Evolutionary conservation across 768 basidiomycete genomes (phyloP).

Genomic region (Cystobasidium ongulense): DNA sequence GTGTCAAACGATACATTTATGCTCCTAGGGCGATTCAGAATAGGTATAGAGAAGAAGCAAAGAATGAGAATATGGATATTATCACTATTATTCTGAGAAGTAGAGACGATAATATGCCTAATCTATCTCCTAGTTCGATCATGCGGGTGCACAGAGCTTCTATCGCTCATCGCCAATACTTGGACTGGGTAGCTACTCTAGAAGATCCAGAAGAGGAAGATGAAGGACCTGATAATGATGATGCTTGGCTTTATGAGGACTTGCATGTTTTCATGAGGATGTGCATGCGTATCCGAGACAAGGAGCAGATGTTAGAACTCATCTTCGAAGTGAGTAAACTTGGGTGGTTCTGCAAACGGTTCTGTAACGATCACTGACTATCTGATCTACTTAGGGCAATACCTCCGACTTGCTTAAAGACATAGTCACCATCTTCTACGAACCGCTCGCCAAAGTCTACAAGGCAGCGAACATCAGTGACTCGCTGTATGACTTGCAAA

Average conservation of each 20-base stretch:
- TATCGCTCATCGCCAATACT: constrained; percentile 68
- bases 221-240: constrained; percentile 84
- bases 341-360: constrained; percentile 8
- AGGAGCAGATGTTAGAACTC: constrained; percentile 81
- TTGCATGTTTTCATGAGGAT: constrained; percentile 68
- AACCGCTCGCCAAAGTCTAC: constrained; percentile 93
- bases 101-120: not conserved
- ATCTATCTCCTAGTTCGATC: not conserved
- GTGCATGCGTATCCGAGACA: constrained; percentile 70
- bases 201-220: constrained; percentile 79
- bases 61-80: constrained; percentile 66
- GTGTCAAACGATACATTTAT: constrained; percentile 74
- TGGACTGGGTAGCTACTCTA: constrained; percentile 54
- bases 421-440: constrained; percentile 97
- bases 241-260: constrained; percentile 95
- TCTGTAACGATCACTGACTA: not conserved
- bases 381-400: constrained; percentile 60
- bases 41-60: constrained; percentile 68
- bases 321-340: constrained; percentile 71
- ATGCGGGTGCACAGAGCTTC: constrained; percentile 64
- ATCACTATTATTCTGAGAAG: constrained; percentile 72
- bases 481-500: constrained; percentile 81
- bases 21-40: constrained; percentile 82
- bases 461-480: constrained; percentile 94
- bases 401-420: constrained; percentile 93